phyloP scores from a whole-genome alignment of 179 eudicot genomes.

The Silene noctiflora region DNA sequence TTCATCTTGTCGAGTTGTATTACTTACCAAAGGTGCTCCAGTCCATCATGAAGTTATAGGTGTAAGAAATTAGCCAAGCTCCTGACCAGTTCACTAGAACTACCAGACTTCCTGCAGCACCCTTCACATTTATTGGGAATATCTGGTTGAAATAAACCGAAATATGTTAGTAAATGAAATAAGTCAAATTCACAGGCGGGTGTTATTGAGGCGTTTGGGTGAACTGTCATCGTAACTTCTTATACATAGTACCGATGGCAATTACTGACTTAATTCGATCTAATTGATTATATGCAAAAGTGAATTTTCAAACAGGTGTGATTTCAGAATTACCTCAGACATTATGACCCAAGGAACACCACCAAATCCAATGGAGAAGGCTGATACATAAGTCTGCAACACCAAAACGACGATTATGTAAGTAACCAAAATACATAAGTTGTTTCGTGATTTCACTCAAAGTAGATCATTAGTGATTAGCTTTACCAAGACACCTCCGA shows the following conservation, averaged over 20 bases:
- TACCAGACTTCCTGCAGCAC: constrained; percentile 75
- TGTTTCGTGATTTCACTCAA: not conserved
- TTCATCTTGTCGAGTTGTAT: not conserved
- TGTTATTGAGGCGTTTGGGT: too few relatives aligned
- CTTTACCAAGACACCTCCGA: constrained; percentile 66
- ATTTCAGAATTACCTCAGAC: constrained; percentile 56
- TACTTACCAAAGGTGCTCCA: constrained; percentile 51
- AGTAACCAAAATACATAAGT: not conserved
- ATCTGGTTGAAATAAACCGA: constrained; percentile 35
- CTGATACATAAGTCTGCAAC: constrained; percentile 47
- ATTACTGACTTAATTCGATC: too few relatives aligned
- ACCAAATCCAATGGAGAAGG: constrained; percentile 69
- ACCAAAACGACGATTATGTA: not conserved
- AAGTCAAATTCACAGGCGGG: too few relatives aligned
- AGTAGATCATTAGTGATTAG: not conserved
- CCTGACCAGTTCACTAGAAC: constrained; percentile 79
- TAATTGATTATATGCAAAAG: too few relatives aligned
- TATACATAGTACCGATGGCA: too few relatives aligned
- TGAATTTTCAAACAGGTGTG: too few relatives aligned
- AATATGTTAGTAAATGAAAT: not conserved
- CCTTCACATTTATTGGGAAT: constrained; percentile 79
- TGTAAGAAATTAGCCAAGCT: constrained; percentile 78
- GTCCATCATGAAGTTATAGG: constrained; percentile 78
- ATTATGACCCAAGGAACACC: constrained; percentile 76
- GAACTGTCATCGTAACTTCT: too few relatives aligned